Evolutionary conservation across 176 grass and related monocot species (phyloP), one percentile per base, ranked within the genome.

Genomic region (Miscanthus lutarioriparius): DNA sequence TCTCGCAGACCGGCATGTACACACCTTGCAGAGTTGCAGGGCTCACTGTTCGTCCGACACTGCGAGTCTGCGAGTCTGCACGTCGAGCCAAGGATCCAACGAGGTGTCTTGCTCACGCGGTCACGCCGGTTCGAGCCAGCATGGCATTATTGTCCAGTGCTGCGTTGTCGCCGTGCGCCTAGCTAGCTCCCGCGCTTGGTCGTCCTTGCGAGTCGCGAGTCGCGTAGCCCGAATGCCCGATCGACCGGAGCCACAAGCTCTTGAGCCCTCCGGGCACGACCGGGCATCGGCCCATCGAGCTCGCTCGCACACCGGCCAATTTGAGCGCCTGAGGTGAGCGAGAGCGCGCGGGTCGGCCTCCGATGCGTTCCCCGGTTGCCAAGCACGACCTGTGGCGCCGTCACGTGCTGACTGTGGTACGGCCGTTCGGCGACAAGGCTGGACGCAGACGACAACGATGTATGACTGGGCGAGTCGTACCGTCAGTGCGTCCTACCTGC

Each of bases 361-460:
- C 40, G 13, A 11, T 7, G 26, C 2, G 23, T 65, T 47, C 48
- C 27, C 36, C 20, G 26, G 51, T 43, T 72, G 84, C 84, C 84
- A 64, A 64, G n/a, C 53, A 35, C 40, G 76, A 79, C 76, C 7
- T 26, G 41, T 26, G 36, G 64, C 64, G 25, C 36, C 25, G 36
- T 86, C 84, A 79, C 76, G 76, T 79, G 76, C 84, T 72, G 75
- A 64, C 84, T 79, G 32, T 64, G 75, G 0, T 71, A 28, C 10
- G 38, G 38, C 8, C 72, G 43, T 32, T 72, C 38, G 59, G 40
- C 59, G 5, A 43, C 45, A 45, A 30, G 28, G 54, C 27, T 61
- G 70, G 16, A 65, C 64, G 43, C 41, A 25, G 30, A 38, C 30
- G 65, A 56, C 14, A 75, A 30, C 70, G 59, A 84, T 59, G 56